Evolutionary conservation across 192 early-diverging fungal genomes (phyloP).

Genomic region (Podochytrium sp.): DNA sequence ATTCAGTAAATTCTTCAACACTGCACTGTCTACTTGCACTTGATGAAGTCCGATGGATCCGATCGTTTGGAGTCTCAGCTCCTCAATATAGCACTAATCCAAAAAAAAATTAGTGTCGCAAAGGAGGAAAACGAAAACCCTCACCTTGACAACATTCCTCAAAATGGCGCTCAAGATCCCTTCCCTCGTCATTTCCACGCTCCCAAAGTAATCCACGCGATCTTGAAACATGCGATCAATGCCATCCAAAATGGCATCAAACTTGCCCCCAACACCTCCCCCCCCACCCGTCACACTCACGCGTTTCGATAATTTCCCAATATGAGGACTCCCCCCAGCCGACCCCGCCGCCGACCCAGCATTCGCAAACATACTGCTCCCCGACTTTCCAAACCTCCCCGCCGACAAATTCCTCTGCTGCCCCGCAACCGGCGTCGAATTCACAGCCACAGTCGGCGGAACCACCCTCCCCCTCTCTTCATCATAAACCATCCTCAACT

Average conservation of each 20-base stretch:
- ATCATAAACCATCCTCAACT: conserved; percentile 20
- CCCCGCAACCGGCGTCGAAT: background rate
- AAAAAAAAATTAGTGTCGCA: background rate
- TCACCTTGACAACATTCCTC: conserved; percentile 66
- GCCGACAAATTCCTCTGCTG: background rate
- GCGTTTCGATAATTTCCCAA: background rate
- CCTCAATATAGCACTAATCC: conserved; percentile 58
- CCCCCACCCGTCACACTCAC: background rate
- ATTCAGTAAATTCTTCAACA: conserved; percentile 26
- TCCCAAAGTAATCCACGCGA: conserved; percentile 63
- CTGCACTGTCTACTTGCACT: conserved; percentile 72
- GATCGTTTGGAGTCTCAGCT: conserved; percentile 56
- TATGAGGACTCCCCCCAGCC: too few relatives aligned
- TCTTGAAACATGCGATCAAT: conserved; percentile 77
- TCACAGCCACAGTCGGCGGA: background rate
- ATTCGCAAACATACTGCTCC: conserved; percentile 20
- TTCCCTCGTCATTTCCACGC: conserved; percentile 54
- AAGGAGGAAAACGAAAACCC: background rate
- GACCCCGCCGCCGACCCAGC: background rate
- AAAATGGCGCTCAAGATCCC: conserved; percentile 58
- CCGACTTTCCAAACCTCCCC: conserved; percentile 6
- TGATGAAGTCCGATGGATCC: conserved; percentile 58
- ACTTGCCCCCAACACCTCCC: conserved; percentile 31
- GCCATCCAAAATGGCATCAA: conserved; percentile 57
- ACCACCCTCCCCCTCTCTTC: conserved; percentile 1